Evolutionary conservation across 169 alveolate genomes (phyloP).

Genomic region (Eimeria brunetti): DNA sequence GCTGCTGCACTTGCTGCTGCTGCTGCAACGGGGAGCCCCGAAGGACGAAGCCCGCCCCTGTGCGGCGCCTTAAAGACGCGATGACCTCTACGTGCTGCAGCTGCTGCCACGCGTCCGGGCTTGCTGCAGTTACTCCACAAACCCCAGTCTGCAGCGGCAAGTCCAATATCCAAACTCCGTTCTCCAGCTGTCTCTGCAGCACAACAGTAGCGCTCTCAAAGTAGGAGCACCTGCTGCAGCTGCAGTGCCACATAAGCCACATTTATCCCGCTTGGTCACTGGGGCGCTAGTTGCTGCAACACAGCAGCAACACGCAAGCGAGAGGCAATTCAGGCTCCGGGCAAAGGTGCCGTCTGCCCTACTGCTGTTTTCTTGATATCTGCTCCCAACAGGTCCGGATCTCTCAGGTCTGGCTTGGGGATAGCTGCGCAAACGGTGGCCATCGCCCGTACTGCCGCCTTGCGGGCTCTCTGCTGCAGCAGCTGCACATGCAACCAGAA

Average conservation of each 20-base stretch:
- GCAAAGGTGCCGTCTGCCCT: background rate
- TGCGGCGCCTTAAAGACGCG: conserved; percentile 66
- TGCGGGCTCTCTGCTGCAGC: conserved; percentile 64
- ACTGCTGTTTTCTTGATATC: conserved; percentile 60
- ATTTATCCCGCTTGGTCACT: background rate
- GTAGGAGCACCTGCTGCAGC: background rate
- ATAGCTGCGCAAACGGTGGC: conserved; percentile 69
- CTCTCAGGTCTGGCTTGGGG: conserved; percentile 62
- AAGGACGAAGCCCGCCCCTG: conserved; percentile 62
- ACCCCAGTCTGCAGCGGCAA: conserved; percentile 64
- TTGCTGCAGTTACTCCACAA: conserved; percentile 67
- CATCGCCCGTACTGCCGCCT: conserved; percentile 64
- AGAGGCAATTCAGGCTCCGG: background rate
- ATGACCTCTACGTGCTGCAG: conserved; percentile 58
- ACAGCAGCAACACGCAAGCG: background rate
- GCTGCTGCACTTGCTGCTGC: conserved; percentile 61
- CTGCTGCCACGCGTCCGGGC: conserved; percentile 71
- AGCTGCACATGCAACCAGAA: conserved; percentile 46
- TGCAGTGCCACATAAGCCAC: background rate
- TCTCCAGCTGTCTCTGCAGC: conserved; percentile 69
- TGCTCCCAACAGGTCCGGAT: conserved; percentile 55
- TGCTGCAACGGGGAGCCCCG: conserved; percentile 45
- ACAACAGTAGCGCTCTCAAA: background rate
- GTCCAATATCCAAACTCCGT: conserved; percentile 55
- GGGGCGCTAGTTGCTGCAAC: background rate